Evolutionary conservation across 2,329 filamentous ascomycete genomes (phyloP), one percentile per base, ranked within the genome.

Genomic region (Penicillium sp.): DNA sequence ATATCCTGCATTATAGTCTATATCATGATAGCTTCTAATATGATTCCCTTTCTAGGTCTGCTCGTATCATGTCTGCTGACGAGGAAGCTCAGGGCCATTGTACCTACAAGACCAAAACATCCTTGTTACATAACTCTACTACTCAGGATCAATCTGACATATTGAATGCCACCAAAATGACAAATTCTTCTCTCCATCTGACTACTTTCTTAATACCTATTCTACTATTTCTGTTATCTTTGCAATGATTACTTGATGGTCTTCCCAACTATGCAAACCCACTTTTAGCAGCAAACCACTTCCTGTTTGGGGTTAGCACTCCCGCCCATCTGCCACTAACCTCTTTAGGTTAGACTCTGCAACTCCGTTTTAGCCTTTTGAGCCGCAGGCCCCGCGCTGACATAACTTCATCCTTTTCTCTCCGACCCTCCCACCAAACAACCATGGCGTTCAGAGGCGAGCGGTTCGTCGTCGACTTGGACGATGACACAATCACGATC

Each of bases 391-490:
- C 67, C 66, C 66, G 65, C 65, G 63, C 65, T 69, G 69, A 71
- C 70, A 66, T 70, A 66, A 70, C 66, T 68, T 63, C 61, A 45
- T 61, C 66, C 63, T 65, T 62, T 30, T 49, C 42, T 47, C 53
- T 54, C 33, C 30, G 19, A 24, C 38, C 50, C 62, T 7, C 15
- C 12, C 26, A 2, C 37, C 33, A 37, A 38, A 24, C 26, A 65
- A 65, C 65, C 74, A 80, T 85, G 83, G 81, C 78, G 67, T 79
- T 86, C 49, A 79, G 81, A 61, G 88, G 88, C 47, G 84, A 90
- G 68, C 82, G 85, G 56, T 88, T 90, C 65, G 79, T 84, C 30
- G 73, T 90, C 19, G 82, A 89, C 69, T 78, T 90, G 30, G 85
- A 85, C 37, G 84, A 84, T 37, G 83, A 84, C 37, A 61, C 70